Evolutionary conservation across 495 filamentous ascomycete species (phyloP).

Genomic region (Penicillium diatomitis): DNA sequence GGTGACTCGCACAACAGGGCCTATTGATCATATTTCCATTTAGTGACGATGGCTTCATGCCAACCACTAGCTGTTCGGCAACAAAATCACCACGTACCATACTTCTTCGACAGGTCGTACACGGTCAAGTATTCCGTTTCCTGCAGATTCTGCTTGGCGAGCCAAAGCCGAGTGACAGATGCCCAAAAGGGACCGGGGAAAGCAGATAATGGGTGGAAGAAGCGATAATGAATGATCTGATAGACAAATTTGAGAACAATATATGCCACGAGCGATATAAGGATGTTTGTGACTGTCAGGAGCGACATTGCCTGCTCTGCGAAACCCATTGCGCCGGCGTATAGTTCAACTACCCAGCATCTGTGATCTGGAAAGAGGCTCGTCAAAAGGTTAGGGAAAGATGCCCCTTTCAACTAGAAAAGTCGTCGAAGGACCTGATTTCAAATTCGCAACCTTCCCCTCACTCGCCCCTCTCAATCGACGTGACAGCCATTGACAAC

Average conservation of each 20-base stretch:
- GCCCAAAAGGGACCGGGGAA: conserved; percentile 50
- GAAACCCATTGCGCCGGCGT: conserved; percentile 20
- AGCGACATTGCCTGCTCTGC: conserved; percentile 20
- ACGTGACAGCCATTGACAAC: not conserved
- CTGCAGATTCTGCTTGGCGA: conserved; percentile 38
- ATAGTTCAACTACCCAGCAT: conserved; percentile 3
- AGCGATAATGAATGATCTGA: conserved; percentile 40
- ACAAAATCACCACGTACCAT: conserved; percentile 23
- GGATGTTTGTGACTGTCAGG: conserved; percentile 22
- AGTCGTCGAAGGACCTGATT: not conserved
- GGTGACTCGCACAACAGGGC: conserved; percentile 36
- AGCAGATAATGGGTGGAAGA: conserved; percentile 40
- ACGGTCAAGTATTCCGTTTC: conserved; percentile 31
- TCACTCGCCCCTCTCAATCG: not conserved
- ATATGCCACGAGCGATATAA: conserved; percentile 20
- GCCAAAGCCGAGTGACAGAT: conserved; percentile 41
- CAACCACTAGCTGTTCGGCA: no score
- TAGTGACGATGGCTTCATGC: not conserved
- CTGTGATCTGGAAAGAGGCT: not conserved
- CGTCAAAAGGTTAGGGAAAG: not conserved
- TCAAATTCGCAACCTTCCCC: not conserved
- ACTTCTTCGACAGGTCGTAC: conserved; percentile 37
- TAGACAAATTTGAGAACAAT: conserved; percentile 17
- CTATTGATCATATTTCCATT: conserved; percentile 2
- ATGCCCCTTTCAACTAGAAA: not conserved